phyloP scores from a whole-genome alignment of 805 yeast genomes.

The Ogataea philodendri region DNA sequence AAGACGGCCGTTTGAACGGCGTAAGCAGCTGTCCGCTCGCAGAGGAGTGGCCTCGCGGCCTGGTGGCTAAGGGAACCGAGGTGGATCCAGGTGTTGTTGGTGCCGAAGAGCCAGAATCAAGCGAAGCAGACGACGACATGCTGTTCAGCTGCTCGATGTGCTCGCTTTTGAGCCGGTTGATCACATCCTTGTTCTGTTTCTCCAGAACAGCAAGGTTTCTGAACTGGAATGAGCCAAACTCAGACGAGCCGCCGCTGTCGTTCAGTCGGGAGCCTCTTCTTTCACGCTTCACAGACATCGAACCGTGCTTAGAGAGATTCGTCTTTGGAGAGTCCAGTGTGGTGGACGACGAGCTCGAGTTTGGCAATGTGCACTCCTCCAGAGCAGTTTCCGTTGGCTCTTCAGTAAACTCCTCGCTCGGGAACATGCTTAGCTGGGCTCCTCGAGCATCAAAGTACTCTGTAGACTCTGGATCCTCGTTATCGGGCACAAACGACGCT shows the following conservation, averaged over 20 bases:
- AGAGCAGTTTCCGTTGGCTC: conserved; percentile 17
- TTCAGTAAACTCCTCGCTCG: conserved; percentile 37
- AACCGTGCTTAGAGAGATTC: conserved; percentile 26
- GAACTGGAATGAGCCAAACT: conserved; percentile 92
- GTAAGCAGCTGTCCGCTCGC: conserved; percentile 21
- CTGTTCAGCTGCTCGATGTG: conserved; percentile 57
- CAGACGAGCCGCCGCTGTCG: conserved; percentile 60
- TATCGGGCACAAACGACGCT: conserved; percentile 79
- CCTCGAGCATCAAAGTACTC: conserved; percentile 92
- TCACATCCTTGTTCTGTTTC: conserved; percentile 89
- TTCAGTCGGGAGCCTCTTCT: conserved; percentile 65
- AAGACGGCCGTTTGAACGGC: conserved; percentile 31
- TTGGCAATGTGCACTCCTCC: conserved; percentile 13
- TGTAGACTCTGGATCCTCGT: conserved; percentile 80
- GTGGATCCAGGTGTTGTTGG: conserved; percentile 28
- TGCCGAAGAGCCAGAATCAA: conserved; percentile 31
- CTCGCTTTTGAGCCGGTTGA: conserved; percentile 80
- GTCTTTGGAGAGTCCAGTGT: conserved; percentile 31
- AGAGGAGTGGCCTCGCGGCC: conserved; percentile 22
- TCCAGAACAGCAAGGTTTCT: conserved; percentile 87
- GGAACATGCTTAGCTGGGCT: conserved; percentile 67
- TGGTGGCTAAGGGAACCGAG: conserved; percentile 7
- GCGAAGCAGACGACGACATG: conserved; percentile 47
- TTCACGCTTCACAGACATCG: conserved; percentile 54
- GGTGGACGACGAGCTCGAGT: conserved; percentile 29